Evolutionary conservation across 148 eudicot genomes (phyloP).

Genomic region (Spergularia marina): DNA sequence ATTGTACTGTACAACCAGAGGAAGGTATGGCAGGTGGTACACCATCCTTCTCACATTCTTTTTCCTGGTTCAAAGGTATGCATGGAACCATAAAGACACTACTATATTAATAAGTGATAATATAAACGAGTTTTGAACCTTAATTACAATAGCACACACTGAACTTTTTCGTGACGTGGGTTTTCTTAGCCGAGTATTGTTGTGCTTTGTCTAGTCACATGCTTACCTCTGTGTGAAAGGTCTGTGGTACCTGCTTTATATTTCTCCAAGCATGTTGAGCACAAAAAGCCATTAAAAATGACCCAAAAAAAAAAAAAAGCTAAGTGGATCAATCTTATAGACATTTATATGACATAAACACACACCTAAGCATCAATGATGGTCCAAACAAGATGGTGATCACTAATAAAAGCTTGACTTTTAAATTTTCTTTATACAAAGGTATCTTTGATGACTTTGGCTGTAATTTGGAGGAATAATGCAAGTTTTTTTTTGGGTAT

Average conservation of each 20-base stretch:
- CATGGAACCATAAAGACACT: too few relatives aligned
- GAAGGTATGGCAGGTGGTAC: too few relatives aligned
- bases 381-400: not conserved
- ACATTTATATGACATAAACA: conserved; percentile 3
- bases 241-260: conserved; percentile 8
- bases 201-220: too few relatives aligned
- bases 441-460: conserved; percentile 12
- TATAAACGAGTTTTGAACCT: not conserved
- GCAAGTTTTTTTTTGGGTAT: conserved; percentile 3
- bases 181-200: too few relatives aligned
- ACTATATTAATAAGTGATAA: not conserved
- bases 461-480: conserved; percentile 8
- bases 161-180: too few relatives aligned
- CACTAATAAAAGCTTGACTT: conserved; percentile 11
- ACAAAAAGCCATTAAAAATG: conserved; percentile 2
- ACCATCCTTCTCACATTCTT: too few relatives aligned
- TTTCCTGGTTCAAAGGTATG: too few relatives aligned
- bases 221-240: conserved; percentile 13
- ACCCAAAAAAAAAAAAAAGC: not conserved
- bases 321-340: not conserved
- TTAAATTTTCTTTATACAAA: conserved; percentile 1
- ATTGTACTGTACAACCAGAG: too few relatives aligned
- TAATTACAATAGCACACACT: not conserved
- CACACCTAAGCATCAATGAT: conserved; percentile 17
- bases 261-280: conserved; percentile 17